These are phyloP conservation scores for Mycena vitilis DNA, from an alignment of 768 basidiomycete genomes.

Conservation along the genomic window DNA sequence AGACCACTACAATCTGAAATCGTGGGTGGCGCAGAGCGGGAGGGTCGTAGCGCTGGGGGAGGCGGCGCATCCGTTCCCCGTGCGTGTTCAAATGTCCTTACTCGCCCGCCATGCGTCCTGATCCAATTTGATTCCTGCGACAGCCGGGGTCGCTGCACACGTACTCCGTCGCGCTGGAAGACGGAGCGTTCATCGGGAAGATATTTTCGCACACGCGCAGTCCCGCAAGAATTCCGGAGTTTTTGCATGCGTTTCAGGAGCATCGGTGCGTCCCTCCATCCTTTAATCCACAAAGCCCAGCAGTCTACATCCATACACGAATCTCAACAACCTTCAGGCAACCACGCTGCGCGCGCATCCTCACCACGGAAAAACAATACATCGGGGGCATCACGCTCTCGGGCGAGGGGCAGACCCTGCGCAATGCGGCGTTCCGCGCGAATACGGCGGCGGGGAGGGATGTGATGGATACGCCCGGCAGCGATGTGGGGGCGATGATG, in stretches of 20 bases:
- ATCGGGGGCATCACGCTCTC: constrained; percentile 9
- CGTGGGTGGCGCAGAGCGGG: constrained; percentile 26
- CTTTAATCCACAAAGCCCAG: too few species aligned
- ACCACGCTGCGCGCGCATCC: constrained; percentile 14
- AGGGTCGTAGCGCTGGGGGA: constrained; percentile 21
- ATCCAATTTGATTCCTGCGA: too few species aligned
- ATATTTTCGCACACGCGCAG: constrained; percentile 28
- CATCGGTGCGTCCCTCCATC: constrained; percentile 17
- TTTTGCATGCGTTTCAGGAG: constrained; percentile 27
- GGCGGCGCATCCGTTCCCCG: constrained; percentile 29
- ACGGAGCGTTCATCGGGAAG: constrained; percentile 28
- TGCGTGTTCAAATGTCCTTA: background rate
- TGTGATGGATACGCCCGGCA: constrained; percentile 4
- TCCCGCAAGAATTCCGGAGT: constrained; percentile 14
- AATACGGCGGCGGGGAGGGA: background rate
- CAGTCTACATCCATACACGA: too few species aligned
- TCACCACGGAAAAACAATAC: constrained; percentile 1
- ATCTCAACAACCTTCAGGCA: background rate
- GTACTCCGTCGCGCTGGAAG: constrained; percentile 24
- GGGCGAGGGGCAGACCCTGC: background rate
- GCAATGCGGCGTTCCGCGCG: constrained; percentile 12
- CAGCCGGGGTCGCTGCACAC: constrained; percentile 10
- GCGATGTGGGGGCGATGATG: background rate
- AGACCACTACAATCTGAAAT: constrained; percentile 5
- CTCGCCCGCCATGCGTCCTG: too few species aligned